Base-by-base conservation (phyloP, 2,329 filamentous ascomycete genomes). In the Monilinia aucupariae region DNA sequence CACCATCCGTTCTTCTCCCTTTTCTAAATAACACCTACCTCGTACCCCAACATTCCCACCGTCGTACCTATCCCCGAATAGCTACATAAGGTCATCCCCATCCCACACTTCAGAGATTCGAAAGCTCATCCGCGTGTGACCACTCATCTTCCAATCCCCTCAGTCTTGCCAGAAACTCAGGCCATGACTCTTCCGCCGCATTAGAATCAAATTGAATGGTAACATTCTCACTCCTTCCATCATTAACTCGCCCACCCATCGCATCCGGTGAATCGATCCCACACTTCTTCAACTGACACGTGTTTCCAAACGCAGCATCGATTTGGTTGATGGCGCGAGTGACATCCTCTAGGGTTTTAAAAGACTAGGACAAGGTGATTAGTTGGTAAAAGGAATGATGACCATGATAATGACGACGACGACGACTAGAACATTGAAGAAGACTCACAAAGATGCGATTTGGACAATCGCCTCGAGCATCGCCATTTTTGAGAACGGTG, bases 181-280 rank as follows among this genome's bases (percentile, higher is more conserved):
- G 55, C 70, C 69, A 71, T 4, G 59, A 64, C 41, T 62, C 59
- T 6, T 30, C 61, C 3, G 67, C 54, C 22, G 56, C 64, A 30
- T 71, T 62, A 2, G 64, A 65, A 25, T 70, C 66, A 39, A 65
- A 70, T 27, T 70, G 63, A n/a, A 71, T 70, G 0, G 69, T 71
- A 20, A 71, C 58, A 13, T 70, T 70, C 45, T 70, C 69, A 41
- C 62, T 64, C 32, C 66, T 63, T 4, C 69, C 68, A 54, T 71
- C 69, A 41, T 71, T 70, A 20, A 71, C 65, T 59, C 66, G 66
- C 1, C 65, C 68, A 25, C 68, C 68, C 66, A 69, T 70, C 1
- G 65, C 69, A 68, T 70, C 66, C 12, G 67, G 67, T 4, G 64
- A 59, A 45, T 69, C 65, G 10, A 66, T 64, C 15, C 69, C 70